Percentiles rank a stretch among this genome's conserved stretches.
Evolutionary conservation across 129 eudicot genomes (phyloP).

Genomic region (sunflower (Helianthus annuus)): DNA sequence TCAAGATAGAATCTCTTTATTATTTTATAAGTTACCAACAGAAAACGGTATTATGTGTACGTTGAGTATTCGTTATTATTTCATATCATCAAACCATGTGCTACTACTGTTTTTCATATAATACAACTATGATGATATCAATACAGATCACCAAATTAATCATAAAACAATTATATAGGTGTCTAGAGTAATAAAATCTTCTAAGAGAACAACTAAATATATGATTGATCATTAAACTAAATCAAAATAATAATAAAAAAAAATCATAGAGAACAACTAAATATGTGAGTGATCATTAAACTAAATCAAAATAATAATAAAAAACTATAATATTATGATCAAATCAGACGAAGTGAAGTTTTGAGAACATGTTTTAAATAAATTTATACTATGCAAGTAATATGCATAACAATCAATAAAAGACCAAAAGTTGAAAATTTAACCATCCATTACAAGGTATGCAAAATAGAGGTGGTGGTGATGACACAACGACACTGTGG

Average conservation of each 20-base stretch:
- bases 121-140: constrained; percentile 13
- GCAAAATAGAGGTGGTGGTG: no score
- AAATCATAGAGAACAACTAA: neutral
- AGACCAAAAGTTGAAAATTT: neutral
- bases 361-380: neutral
- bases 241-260: neutral
- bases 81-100: constrained; percentile 29
- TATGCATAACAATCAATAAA: neutral
- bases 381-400: neutral
- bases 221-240: neutral
- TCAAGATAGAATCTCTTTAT: neutral
- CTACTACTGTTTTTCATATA: constrained; percentile 23
- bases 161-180: constrained; percentile 19
- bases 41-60: constrained; percentile 26
- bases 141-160: constrained; percentile 14
- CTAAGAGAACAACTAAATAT: neutral
- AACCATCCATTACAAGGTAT: neutral
- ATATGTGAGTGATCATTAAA: neutral
- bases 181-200: neutral
- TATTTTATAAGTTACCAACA: constrained; percentile 19
- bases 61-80: constrained; percentile 21
- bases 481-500: no score
- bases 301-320: neutral
- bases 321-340: neutral
- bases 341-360: neutral